Evolutionary conservation across 192 early-diverging fungal genomes (phyloP).

Genomic region (Backusella westeae): DNA sequence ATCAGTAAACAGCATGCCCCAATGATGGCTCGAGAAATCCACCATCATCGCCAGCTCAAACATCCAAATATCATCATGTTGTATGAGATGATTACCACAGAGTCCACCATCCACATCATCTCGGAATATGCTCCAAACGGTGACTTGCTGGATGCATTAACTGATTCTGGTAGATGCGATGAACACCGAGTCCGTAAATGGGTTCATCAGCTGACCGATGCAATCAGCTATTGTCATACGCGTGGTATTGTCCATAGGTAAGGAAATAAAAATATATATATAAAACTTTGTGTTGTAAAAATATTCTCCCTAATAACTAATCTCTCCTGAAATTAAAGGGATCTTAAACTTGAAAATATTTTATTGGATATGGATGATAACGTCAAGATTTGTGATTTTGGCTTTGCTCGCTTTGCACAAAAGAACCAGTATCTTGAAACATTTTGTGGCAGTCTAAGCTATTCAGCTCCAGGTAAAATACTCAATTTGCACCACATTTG

Average conservation of each 20-base stretch:
- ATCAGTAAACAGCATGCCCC: conserved; percentile 58
- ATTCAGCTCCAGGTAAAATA: conserved; percentile 70
- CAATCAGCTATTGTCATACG: conserved; percentile 52
- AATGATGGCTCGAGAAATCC: conserved; percentile 61
- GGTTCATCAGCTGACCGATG: conserved; percentile 49
- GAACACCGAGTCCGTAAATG: conserved; percentile 44
- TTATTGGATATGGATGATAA: conserved; percentile 54
- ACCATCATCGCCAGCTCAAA: conserved; percentile 62
- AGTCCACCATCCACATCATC: conserved; percentile 77
- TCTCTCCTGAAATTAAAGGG: conserved; percentile 28
- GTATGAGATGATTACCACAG: conserved; percentile 72
- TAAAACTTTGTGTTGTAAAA: neutral
- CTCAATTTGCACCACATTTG: neutral
- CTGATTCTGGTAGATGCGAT: conserved; percentile 38
- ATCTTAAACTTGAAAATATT: conserved; percentile 64
- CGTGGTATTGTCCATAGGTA: conserved; percentile 54
- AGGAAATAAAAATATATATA: neutral
- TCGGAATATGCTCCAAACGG: conserved; percentile 76
- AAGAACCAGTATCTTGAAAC: conserved; percentile 60
- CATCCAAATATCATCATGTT: conserved; percentile 80
- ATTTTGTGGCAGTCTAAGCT: conserved; percentile 65
- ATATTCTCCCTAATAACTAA: conserved; percentile 6
- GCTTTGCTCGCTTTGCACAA: conserved; percentile 59
- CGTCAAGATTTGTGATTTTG: conserved; percentile 66
- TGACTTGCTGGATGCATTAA: conserved; percentile 55